Base-by-base conservation (phyloP, 1,139 yeast genomes). In the Saccharomycopsis hybrid region DNA sequence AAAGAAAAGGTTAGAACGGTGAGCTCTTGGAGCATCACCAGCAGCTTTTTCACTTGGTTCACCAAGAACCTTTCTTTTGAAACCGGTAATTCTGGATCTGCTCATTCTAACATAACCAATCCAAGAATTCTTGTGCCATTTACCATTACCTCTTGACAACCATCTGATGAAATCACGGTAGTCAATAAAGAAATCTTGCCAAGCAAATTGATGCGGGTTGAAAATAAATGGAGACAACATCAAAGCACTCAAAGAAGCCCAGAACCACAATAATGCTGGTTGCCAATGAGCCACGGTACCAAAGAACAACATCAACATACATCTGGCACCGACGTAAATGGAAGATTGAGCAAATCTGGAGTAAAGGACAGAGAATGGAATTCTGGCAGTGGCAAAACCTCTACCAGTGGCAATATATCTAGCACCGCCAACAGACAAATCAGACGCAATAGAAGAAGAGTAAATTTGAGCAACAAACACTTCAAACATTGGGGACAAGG, bases 61-160 rank as follows among this genome's bases (percentile, higher is more conserved):
- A 58, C 95, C 95, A 50, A 75, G 76, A 62, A 85, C 73, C 74
- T 87, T 88, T 63, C 96, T 80, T 80, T 92, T 92, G 85, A 86
- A 90, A 77, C 99, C 99, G 59, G 98, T 92, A 58, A 92, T 77
- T 73, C 97, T 86, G 44, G 98, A 88, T 78, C 99, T 85, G 24
- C 95, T 80, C 72, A 90, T 78, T 71, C 97, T 84, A 57, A 90
- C 86, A 68, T 89, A 92, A 57, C 97, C 98, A 67, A 94, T 90
- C 99, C 99, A 92, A 13, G 98, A 94, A 75, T 92, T 92, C 76
- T 95, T 85, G 73, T 94, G 98, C 92, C 96, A 92, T 70, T 90
- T 88, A 64, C 94, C 85, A 74, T 94, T 94, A 79, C 98, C 98
- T 74, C 98, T 86, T 32, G 96, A 87, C 68, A 92, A 74, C 99